Conservation (phyloP, 140 eudicot species). For the Artemisia princeps region DNA sequence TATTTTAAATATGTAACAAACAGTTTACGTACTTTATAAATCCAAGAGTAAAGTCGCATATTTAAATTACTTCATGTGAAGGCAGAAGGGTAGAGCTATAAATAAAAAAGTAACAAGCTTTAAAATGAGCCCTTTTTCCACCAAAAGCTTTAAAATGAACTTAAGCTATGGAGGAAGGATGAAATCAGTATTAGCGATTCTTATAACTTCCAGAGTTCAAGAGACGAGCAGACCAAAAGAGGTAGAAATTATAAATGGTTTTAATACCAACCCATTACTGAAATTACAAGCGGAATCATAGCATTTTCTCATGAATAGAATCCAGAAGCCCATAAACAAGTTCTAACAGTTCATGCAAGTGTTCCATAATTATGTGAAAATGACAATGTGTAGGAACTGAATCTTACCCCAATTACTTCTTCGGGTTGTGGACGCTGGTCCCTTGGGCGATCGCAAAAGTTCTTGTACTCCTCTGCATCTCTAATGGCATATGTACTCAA, state of each 20-base stretch:
- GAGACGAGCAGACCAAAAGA: neutral
- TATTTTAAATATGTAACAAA: no score
- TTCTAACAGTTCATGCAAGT: neutral
- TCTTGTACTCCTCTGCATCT: slow-evolving; percentile 97
- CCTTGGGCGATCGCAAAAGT: slow-evolving; percentile 88
- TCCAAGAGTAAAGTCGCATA: neutral
- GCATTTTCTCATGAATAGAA: neutral
- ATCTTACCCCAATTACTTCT: slow-evolving; percentile 88
- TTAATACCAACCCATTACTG: neutral
- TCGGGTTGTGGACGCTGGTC: slow-evolving; percentile 96
- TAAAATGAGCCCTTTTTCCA: slow-evolving; percentile 2
- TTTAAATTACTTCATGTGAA: no score
- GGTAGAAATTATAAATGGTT: neutral
- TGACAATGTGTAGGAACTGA: slow-evolving; percentile 11
- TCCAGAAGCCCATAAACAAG: slow-evolving; percentile 5
- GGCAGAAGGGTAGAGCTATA: neutral
- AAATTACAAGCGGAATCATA: neutral
- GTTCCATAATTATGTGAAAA: neutral
- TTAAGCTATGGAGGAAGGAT: slow-evolving; percentile 8
- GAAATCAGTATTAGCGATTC: neutral
- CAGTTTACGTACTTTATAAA: no score
- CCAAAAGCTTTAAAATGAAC: neutral
- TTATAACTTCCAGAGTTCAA: neutral
- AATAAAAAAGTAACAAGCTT: neutral
- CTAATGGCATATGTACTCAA: slow-evolving; percentile 87